These are phyloP conservation scores for Alternaria triticimaculans DNA, from an alignment of 2,329 filamentous ascomycete species.

Conservation along the genomic window DNA sequence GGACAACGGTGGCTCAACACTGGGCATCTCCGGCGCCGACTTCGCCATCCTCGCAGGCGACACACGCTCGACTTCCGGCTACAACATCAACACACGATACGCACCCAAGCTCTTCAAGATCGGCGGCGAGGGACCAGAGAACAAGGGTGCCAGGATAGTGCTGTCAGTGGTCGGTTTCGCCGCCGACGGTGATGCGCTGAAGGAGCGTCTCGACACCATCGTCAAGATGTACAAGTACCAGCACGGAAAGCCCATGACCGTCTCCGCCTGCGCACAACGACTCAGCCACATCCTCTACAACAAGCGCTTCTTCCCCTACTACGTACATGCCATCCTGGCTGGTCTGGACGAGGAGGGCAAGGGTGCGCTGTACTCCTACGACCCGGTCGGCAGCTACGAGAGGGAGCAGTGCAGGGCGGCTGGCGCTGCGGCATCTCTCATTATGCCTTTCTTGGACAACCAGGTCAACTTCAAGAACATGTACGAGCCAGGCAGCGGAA, in stretches of 20 bases:
- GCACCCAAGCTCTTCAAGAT: constrained; percentile 97
- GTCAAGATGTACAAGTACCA: constrained; percentile 99
- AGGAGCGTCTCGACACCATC: constrained; percentile 90
- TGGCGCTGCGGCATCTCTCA: constrained; percentile 88
- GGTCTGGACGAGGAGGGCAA: constrained; percentile 93
- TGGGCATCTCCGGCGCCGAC: constrained; percentile 91
- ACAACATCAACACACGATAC: constrained; percentile 96
- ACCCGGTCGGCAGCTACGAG: constrained; percentile 97
- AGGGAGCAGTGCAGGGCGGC: constrained; percentile 94
- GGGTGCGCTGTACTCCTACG: constrained; percentile 95
- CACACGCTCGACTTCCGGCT: constrained; percentile 92
- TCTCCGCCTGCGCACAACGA: constrained; percentile 92
- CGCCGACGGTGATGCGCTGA: constrained; percentile 90
- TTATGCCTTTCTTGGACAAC: constrained; percentile 99
- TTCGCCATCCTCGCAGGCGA: constrained; percentile 98
- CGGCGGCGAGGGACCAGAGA: constrained; percentile 84
- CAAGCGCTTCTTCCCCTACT: constrained; percentile 99
- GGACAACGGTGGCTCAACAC: constrained; percentile 95
- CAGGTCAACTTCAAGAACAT: constrained; percentile 99
- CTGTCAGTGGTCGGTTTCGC: constrained; percentile 95
- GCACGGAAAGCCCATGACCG: constrained; percentile 94
- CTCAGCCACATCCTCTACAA: constrained; percentile 94
- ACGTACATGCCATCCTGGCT: constrained; percentile 91
- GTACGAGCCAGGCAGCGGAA: constrained; percentile 85
- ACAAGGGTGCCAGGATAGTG: constrained; percentile 84